Evolutionary conservation across 345 rosid species (phyloP).

Genomic region (Lepidium aucheri): DNA sequence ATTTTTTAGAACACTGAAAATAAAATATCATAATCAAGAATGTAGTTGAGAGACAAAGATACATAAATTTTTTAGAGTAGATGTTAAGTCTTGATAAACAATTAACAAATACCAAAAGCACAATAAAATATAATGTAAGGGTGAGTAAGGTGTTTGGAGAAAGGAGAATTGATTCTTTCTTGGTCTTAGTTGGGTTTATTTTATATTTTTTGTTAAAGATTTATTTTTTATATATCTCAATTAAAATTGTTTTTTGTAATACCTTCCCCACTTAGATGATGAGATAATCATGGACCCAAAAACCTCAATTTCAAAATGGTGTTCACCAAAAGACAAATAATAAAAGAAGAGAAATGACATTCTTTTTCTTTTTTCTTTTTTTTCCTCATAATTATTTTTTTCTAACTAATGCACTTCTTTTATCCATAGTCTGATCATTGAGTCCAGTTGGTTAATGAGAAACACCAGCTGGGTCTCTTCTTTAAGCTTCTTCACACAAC

Average conservation of each 20-base stretch:
- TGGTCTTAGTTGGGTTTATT: conserved; percentile 26
- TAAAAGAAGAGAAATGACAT: conserved; percentile 1
- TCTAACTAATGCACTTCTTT: background rate
- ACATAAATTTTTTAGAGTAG: background rate
- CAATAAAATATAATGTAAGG: background rate
- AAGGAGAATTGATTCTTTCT: conserved; percentile 5
- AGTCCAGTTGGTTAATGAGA: conserved; percentile 45
- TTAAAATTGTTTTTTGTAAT: background rate
- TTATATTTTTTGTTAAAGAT: conserved; percentile 31
- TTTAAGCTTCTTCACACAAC: background rate
- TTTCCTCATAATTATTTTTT: background rate
- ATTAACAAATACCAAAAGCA: background rate
- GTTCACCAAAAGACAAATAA: conserved; percentile 24
- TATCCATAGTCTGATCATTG: conserved; percentile 40
- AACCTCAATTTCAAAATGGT: conserved; percentile 35
- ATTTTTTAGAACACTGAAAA: no score
- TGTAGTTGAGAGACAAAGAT: conserved; percentile 8
- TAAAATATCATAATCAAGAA: background rate
- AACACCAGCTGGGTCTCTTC: conserved; percentile 37
- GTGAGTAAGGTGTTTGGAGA: conserved; percentile 10
- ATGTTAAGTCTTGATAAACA: conserved; percentile 1
- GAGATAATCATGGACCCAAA: conserved; percentile 64
- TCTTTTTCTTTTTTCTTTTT: conserved; percentile 6
- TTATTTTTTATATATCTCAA: no score
- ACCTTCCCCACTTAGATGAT: conserved; percentile 57